Evolutionary conservation across 495 filamentous ascomycete species (phyloP), one percentile per base, ranked within the genome.

Genomic region (Cercophora scortea): DNA sequence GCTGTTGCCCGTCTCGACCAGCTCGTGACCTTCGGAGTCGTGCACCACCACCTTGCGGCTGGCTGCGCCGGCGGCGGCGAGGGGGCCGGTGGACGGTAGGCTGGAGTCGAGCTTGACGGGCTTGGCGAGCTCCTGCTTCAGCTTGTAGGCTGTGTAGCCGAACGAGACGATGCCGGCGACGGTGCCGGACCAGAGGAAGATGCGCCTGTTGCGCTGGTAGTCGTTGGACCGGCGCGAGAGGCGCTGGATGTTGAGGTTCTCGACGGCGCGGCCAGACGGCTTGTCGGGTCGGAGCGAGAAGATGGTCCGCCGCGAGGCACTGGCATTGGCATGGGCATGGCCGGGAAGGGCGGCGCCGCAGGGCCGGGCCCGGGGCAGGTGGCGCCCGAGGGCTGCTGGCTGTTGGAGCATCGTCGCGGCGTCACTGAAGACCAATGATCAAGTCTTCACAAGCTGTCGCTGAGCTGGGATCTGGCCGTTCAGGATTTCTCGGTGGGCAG

Each of bases 1-100:
- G 66, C 80, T 87, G 51, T 87, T 93, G n/a, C 91, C 89, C 2
- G 90, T 94, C 3, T 78, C 69, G 0, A 94, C 84, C 42, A 89
- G 71, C 53, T 90, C 84, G 16, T 71, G 74, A n/a, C 84, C 79
- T 3, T 79, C 78, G 33, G 53, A 55, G 47, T 74, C 72, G 50
- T 78, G 76, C 1, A 81, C 63, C 0, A 83, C 67, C 4, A 82
- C 71, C 50, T 83, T 80, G 61, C 78, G 74, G 54, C 76, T 78
- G 1, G 64, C 61, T 32, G 69, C 71, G 15, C 67, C 61, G 16
- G 70, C 57, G 13, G 53, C 66, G 11, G 63, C 68, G 32, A 77
- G 63, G 7, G 78, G 73, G 47, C 78, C 67, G 11, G 71, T 71
- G 49, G 59, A 63, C 25, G 50, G 71, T 25, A 65, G 54, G 57